These are phyloP conservation scores for Penicillium sp. DNA, from an alignment of 2,329 filamentous ascomycete genomes.

Conservation along the genomic window DNA sequence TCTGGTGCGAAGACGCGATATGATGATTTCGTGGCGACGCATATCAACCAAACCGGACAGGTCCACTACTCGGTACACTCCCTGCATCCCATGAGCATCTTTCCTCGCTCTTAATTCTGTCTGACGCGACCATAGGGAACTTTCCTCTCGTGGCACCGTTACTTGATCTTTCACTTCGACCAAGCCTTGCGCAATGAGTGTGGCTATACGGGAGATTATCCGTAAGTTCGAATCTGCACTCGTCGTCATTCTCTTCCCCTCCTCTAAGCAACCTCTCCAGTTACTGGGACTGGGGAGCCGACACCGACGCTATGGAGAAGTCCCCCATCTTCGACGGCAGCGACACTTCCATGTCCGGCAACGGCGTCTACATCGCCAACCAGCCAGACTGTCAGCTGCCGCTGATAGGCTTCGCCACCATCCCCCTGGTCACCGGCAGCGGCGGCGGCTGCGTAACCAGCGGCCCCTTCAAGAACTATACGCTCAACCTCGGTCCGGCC, in stretches of 20 bases:
- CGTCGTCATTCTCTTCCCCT: too few relatives aligned
- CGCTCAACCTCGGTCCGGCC: constrained; percentile 28
- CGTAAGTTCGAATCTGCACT: constrained; percentile 16
- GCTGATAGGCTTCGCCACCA: constrained; percentile 30
- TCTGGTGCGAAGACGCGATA: constrained; percentile 48
- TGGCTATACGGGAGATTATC: constrained; percentile 38
- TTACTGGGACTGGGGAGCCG: constrained; percentile 51
- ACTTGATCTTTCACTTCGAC: constrained; percentile 34
- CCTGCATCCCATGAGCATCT: neutral
- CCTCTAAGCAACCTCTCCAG: constrained; percentile 1
- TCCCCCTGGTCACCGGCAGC: constrained; percentile 36
- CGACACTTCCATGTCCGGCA: constrained; percentile 46
- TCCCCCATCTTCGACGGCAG: constrained; percentile 53
- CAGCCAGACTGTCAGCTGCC: constrained; percentile 22
- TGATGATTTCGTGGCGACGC: constrained; percentile 52
- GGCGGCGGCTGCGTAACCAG: constrained; percentile 32
- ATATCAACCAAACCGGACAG: constrained; percentile 47
- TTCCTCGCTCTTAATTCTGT: constrained; percentile 11
- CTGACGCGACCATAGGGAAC: constrained; percentile 18
- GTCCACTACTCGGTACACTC: constrained; percentile 42
- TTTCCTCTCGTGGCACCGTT: constrained; percentile 39
- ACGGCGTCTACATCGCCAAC: constrained; percentile 39
- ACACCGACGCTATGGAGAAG: constrained; percentile 35
- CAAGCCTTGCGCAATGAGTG: constrained; percentile 35
- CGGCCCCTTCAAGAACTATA: constrained; percentile 37